Evolutionary conservation across 2,329 filamentous ascomycete species (phyloP), one percentile per base, ranked within the genome.

Genomic region (Fusarium incarnatum): DNA sequence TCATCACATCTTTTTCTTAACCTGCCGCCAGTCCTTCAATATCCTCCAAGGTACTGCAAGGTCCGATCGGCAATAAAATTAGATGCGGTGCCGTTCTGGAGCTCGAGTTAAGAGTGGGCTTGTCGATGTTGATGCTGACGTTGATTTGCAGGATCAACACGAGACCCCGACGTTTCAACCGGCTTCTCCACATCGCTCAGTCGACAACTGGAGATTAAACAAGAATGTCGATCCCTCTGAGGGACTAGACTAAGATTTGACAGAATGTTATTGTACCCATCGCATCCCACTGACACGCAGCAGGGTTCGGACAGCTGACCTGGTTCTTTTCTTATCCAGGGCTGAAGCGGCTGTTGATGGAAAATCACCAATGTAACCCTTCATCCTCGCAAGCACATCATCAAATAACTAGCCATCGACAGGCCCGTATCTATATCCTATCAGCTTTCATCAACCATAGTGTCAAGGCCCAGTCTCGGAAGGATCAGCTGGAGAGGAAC

Each of bases 141-240:
- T 54, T 64, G 58, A 68, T 65, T 62, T 64, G 71, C 40, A 61
- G 58, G 52, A 57, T 61, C 59, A 64, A 57, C 59, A 52, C 67
- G 54, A 71, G 64, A 67, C 67, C 72, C 60, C 60, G 61, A 72
- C 69, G 73, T 75, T 75, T 75, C 63, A 60, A 67, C 70, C 69
- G 60, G 52, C 56, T 62, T 72, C 73, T 75, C 71, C 73, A 73
- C 73, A 72, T 72, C 60, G 37, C 46, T 57, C 48, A 57, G 62
- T 71, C 65, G 68, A 50, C 67, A 67, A 41, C 58, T 62, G 45
- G 57, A 71, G 60, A 62, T 55, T 71, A 56, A 56, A 49, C 44
- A 54, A 48, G 52, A 52, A 48, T 30, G 56, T 47, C 57, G 45
- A 52, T 53, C 37, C 23, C 27, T 48, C 34, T 27, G 48, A 18